Evolutionary conservation across 352 stramenopile genomes (phyloP).

Genomic region (Thraustochytrium striatum): DNA sequence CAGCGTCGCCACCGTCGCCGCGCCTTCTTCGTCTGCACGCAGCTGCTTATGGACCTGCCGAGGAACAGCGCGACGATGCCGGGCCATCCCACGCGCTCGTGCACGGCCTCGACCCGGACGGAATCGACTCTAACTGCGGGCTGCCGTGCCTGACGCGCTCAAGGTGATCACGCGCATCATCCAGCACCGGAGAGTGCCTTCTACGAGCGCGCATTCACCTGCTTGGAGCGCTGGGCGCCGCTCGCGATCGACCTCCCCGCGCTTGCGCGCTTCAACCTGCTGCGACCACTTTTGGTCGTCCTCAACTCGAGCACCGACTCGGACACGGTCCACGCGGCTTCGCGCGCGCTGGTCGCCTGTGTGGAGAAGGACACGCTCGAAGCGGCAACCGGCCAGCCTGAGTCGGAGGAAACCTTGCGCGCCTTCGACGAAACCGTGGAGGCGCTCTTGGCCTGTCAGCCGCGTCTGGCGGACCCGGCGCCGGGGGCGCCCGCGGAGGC

Average conservation of each 20-base stretch:
- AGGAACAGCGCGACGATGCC: conserved; percentile 2
- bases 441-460: neutral
- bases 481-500: neutral
- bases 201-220: neutral
- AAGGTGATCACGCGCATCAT: conserved; percentile 21
- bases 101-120: neutral
- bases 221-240: conserved; percentile 1
- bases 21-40: conserved; percentile 18
- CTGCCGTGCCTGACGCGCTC: neutral
- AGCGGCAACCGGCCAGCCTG: neutral
- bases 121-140: neutral
- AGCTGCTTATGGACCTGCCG: conserved; percentile 29
- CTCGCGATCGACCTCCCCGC: neutral
- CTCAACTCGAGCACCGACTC: conserved; percentile 2
- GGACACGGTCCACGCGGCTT: neutral
- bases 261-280: conserved; percentile 20
- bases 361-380: conserved; percentile 26
- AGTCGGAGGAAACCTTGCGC: neutral
- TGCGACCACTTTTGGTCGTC: neutral
- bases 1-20: neutral
- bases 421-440: conserved; percentile 23
- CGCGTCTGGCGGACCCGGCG: neutral
- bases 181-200: neutral
- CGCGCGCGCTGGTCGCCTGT: conserved; percentile 9
- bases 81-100: neutral